Evolutionary conservation across 768 basidiomycete species (phyloP).

Genomic region (Infundibulicybe gibba): DNA sequence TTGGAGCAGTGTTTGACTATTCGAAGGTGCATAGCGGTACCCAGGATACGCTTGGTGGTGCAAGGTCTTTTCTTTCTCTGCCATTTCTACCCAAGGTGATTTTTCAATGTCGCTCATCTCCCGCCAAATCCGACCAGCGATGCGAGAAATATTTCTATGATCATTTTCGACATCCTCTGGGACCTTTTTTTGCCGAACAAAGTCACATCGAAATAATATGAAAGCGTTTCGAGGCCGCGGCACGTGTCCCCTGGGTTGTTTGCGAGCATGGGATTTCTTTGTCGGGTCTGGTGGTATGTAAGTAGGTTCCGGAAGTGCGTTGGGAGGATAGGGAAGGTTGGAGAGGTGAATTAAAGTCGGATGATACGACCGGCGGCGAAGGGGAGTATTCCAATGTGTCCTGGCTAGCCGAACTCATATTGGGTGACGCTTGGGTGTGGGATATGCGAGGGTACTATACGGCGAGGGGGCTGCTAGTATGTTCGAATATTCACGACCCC

Average conservation of each 20-base stretch:
- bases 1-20: background rate
- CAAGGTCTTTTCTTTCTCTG: slow-evolving; percentile 40
- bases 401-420: too few relatives aligned
- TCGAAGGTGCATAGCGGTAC: slow-evolving; percentile 36
- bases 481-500: too few relatives aligned
- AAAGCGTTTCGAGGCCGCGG: slow-evolving; percentile 77
- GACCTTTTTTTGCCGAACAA: slow-evolving; percentile 58
- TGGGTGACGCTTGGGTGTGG: too few relatives aligned
- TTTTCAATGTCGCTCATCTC: slow-evolving; percentile 43
- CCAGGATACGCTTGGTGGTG: slow-evolving; percentile 38
- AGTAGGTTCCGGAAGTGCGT: slow-evolving; percentile 17
- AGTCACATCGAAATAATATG: slow-evolving; percentile 75
- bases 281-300: slow-evolving; percentile 17
- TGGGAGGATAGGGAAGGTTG: background rate
- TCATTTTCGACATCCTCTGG: slow-evolving; percentile 54
- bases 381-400: too few relatives aligned
- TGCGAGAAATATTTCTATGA: slow-evolving; percentile 66
- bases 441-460: too few relatives aligned
- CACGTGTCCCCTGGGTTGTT: slow-evolving; percentile 51
- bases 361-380: background rate
- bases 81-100: slow-evolving; percentile 48
- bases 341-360: background rate
- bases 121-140: slow-evolving; percentile 66
- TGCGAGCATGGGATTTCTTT: slow-evolving; percentile 48
- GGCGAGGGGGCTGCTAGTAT: too few relatives aligned